phyloP scores from a whole-genome alignment of 208 protist genomes.

The Trypanosoma theileri region DNA sequence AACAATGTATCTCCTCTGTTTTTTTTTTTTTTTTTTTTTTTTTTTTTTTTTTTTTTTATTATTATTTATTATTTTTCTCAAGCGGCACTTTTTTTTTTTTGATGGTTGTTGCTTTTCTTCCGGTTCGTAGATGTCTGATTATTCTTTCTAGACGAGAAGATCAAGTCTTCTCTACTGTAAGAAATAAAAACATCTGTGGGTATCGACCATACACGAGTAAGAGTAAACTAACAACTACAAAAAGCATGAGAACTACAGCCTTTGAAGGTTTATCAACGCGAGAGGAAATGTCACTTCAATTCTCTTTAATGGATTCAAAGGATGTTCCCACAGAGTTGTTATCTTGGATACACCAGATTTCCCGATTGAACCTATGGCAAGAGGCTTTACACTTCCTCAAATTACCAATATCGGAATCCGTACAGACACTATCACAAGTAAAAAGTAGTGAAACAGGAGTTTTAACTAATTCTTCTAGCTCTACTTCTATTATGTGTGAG shows the following conservation, averaged over 20 bases:
- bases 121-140: conserved; percentile 6
- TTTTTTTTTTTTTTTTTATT: conserved; percentile 22
- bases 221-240: not conserved
- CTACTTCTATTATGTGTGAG: conserved; percentile 5
- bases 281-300: not conserved
- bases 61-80: conserved; percentile 8
- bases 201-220: conserved; percentile 6
- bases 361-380: conserved; percentile 16
- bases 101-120: not conserved
- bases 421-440: not conserved
- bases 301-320: not conserved
- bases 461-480: too few species aligned
- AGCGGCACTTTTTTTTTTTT: not conserved
- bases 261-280: not conserved
- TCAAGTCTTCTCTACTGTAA: not conserved
- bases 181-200: not conserved
- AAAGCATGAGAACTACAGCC: not conserved
- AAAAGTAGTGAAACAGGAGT: not conserved
- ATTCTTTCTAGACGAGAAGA: too few species aligned
- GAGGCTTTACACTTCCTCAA: conserved; percentile 17
- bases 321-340: not conserved
- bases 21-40: conserved; percentile 18
- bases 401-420: not conserved
- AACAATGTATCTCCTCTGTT: conserved; percentile 10
- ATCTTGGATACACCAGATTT: not conserved